Evolutionary conservation across 345 rosid genomes (phyloP).

Genomic region (Eucalyptus cladocalyx): DNA sequence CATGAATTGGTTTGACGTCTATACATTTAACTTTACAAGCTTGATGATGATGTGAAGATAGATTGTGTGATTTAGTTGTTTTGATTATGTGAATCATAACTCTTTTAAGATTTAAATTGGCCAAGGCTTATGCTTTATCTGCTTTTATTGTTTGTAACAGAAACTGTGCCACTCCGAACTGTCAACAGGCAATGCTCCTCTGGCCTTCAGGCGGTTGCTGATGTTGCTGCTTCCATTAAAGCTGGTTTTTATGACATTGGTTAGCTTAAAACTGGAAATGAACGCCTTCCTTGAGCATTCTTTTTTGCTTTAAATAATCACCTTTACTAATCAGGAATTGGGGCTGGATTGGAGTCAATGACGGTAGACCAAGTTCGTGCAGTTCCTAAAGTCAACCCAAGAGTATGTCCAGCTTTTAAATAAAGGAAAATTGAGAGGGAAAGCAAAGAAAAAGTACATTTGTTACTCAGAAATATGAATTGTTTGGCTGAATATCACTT

Average conservation of each 20-base stretch:
- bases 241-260: constrained; percentile 87
- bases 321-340: constrained; percentile 48
- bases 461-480: not conserved
- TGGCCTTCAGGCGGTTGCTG: constrained; percentile 88
- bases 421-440: not conserved
- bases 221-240: constrained; percentile 81
- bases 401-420: constrained; percentile 18
- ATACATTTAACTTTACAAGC: not conserved
- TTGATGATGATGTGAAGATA: not conserved
- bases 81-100: not conserved
- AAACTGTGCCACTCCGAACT: constrained; percentile 72
- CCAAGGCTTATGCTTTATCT: not conserved
- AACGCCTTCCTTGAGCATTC: not conserved
- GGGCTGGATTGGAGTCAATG: constrained; percentile 92
- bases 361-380: constrained; percentile 18
- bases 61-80: not conserved
- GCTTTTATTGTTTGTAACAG: constrained; percentile 14
- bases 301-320: not conserved
- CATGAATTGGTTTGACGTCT: not conserved
- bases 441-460: not conserved
- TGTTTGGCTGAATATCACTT: not conserved
- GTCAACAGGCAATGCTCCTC: constrained; percentile 97
- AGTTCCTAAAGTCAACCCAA: constrained; percentile 36
- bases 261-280: not conserved
- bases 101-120: not conserved